Evolutionary conservation across 371 early-diverging fungal species (phyloP), one percentile per base, ranked within the genome.

Genomic region (Mucor piriformis): DNA sequence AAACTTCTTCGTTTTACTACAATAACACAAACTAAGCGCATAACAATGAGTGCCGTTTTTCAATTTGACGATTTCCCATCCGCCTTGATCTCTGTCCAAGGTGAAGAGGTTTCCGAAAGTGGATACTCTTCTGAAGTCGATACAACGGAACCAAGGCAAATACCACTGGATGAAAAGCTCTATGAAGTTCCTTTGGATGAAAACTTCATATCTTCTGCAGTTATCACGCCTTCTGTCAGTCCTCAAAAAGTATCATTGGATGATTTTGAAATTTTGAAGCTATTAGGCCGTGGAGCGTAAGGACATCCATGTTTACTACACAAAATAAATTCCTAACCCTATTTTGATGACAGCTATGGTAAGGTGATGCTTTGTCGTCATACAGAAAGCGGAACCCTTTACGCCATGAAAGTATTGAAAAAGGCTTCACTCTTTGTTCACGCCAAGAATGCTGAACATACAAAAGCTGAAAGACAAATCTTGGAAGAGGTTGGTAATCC

Each of bases 381-480:
- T 55, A 63, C 57, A 43, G 65, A 55, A 54, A 61, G 85, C 5
- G 65, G 70, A 34, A 66, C 76, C 23, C 69, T 89, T 54, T 96
- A 87, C 69, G 97, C 97, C 3, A 95, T 96, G 95, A 96, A 96
- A 70, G 93, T 93, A 0, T 81, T 96, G 46, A 86, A 88, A 68
- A 96, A 96, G 72, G 94, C 95, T 6, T 82, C 86, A 11, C 66
- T 93, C 24, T 80, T 85, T 35, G 74, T 92, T 6, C 88, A 90
- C 67, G 72, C 81, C 23, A 90, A 89, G 69, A 81, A 82, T 54
- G 84, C 81, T 21, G 88, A 88, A 64, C 85, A 90, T 63, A 88
- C 89, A 33, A 82, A 83, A 62, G 86, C 89, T 24, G 94, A 93
- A 63, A 81, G 92, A 13, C 76, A 82, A 57, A 90, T 93, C 40